A percentile compares a stretch with the other conserved stretches of the same genome.
Evolutionary conservation across 176 grass and related monocot genomes (phyloP).

Genomic region (Carex kokanica): DNA sequence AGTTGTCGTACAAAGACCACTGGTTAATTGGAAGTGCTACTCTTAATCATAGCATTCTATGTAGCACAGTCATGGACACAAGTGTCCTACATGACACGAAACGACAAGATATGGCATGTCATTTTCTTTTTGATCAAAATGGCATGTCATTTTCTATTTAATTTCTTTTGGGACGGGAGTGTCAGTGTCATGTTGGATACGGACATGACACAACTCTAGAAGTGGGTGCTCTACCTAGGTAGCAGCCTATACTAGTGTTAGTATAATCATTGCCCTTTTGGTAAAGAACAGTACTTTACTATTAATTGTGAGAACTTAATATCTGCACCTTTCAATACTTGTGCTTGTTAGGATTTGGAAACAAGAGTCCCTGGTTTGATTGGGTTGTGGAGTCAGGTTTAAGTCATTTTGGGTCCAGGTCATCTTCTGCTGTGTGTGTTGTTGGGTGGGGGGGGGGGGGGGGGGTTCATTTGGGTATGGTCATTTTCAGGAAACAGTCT

Average conservation of each 20-base stretch:
- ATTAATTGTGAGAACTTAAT: not conserved
- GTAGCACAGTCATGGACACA: not conserved
- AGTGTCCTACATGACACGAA: not conserved
- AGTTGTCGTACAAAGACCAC: not conserved
- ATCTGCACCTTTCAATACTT: not conserved
- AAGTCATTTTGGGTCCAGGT: not conserved
- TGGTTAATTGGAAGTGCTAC: slow-evolving; percentile 3
- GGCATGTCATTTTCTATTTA: not conserved
- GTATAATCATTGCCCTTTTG: not conserved
- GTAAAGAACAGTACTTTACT: not conserved
- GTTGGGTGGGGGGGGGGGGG: too few relatives aligned
- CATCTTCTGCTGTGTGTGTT: not conserved
- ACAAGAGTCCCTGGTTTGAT: not conserved
- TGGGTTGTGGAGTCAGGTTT: not conserved
- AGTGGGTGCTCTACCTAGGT: not conserved
- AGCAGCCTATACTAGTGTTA: not conserved
- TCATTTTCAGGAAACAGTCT: not conserved
- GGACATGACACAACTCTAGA: not conserved
- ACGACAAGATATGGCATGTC: not conserved
- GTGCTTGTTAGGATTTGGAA: not conserved
- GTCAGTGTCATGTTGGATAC: not conserved
- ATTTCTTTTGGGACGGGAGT: not conserved
- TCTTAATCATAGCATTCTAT: not conserved
- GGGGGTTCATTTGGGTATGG: not conserved
- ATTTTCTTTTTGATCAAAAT: not conserved